A percentile compares a stretch with the other conserved stretches of the same genome.
phyloP scores from a whole-genome alignment of 2,329 filamentous ascomycete species.

The Coniochaeta sp. region DNA sequence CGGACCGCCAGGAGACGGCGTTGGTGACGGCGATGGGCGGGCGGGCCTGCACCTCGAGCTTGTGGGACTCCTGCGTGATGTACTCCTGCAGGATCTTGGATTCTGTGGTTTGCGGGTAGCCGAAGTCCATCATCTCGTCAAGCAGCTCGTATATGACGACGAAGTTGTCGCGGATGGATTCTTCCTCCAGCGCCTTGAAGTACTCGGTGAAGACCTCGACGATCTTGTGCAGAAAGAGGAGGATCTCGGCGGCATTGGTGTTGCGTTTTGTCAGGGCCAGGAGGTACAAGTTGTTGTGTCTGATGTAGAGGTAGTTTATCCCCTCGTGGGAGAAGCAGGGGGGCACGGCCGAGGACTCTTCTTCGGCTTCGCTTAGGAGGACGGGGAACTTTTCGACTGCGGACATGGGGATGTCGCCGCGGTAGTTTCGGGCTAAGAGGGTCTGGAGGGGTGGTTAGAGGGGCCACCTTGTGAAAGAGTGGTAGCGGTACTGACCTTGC shows the following conservation, averaged over 20 bases:
- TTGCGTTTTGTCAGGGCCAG: conserved; percentile 97
- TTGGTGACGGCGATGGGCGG: conserved; percentile 98
- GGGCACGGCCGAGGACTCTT: conserved; percentile 94
- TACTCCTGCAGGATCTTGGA: conserved; percentile 98
- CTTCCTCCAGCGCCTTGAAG: conserved; percentile 98
- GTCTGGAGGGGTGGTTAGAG: conserved; percentile 58
- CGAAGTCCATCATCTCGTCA: conserved; percentile 99
- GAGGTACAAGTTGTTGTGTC: conserved; percentile 98
- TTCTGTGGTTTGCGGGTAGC: conserved; percentile 97
- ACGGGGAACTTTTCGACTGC: conserved; percentile 97
- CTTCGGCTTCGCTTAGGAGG: conserved; percentile 94
- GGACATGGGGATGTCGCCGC: conserved; percentile 98
- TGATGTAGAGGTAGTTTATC: conserved; percentile 98
- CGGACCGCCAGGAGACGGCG: conserved; percentile 94
- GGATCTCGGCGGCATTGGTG: conserved; percentile 96
- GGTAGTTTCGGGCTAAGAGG: conserved; percentile 95
- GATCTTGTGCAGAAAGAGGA: conserved; percentile 95
- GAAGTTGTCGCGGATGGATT: conserved; percentile 98
- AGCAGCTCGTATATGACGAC: conserved; percentile 98
- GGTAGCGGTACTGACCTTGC: conserved; percentile 65
- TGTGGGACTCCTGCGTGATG: conserved; percentile 98
- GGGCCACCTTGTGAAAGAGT: no score
- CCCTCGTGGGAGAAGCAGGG: conserved; percentile 98
- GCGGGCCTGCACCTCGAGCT: conserved; percentile 91
- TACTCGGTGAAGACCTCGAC: conserved; percentile 99